Conservation (phyloP, 2,329 filamentous ascomycete species). For the Apiospora arundinis region DNA sequence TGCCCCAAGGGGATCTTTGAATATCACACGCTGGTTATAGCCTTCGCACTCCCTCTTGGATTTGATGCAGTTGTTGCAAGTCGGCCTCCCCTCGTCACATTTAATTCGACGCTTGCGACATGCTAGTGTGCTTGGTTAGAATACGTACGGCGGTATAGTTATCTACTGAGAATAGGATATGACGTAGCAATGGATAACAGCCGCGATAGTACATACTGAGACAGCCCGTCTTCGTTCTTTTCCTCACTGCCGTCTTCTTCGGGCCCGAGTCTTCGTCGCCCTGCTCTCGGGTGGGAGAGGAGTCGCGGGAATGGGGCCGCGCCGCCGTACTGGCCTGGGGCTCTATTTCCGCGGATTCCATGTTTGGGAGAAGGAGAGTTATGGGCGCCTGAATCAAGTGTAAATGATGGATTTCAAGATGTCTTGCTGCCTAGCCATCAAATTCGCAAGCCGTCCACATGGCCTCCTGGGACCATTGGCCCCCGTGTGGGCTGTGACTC, state of each 20-base stretch:
- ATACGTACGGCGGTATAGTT: slow-evolving; percentile 19
- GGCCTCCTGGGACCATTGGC: slow-evolving; percentile 27
- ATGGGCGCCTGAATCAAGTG: slow-evolving; percentile 23
- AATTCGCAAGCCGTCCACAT: slow-evolving; percentile 31
- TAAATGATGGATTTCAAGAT: slow-evolving; percentile 23
- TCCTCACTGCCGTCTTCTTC: slow-evolving; percentile 60
- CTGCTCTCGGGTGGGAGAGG: slow-evolving; percentile 40
- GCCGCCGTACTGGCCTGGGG: neutral
- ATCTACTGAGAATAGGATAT: slow-evolving; percentile 23
- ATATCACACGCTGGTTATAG: slow-evolving; percentile 81
- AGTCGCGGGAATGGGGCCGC: slow-evolving; percentile 39
- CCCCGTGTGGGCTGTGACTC: slow-evolving; percentile 26
- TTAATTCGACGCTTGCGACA: slow-evolving; percentile 96
- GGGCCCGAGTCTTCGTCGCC: slow-evolving; percentile 49
- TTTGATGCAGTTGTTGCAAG: slow-evolving; percentile 84
- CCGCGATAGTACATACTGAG: slow-evolving; percentile 65
- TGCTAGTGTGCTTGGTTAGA: slow-evolving; percentile 55
- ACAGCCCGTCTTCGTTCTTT: slow-evolving; percentile 91
- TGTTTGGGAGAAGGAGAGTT: slow-evolving; percentile 29
- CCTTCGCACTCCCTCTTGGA: slow-evolving; percentile 85
- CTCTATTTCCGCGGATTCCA: slow-evolving; percentile 37
- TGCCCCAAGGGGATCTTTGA: slow-evolving; percentile 74
- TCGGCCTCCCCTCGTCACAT: slow-evolving; percentile 88
- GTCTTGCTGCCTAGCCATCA: slow-evolving; percentile 28
- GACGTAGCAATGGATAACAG: slow-evolving; percentile 30